A percentile compares a stretch with the other conserved stretches of the same genome.
Conservation (phyloP, 2,329 filamentous ascomycete species). For the Alternaria sp. region DNA sequence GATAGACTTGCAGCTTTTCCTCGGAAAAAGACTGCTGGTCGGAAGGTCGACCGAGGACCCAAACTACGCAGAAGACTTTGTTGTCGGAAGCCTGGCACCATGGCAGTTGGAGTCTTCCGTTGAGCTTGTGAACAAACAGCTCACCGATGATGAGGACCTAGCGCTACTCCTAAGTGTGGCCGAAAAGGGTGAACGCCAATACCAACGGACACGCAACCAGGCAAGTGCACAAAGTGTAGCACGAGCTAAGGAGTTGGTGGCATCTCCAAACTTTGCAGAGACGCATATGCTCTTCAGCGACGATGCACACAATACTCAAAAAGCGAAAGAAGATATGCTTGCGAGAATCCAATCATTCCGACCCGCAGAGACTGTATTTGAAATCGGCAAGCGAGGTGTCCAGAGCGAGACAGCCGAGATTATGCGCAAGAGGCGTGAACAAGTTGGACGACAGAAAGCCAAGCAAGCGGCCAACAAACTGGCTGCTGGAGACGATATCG, state of each 20-base stretch:
- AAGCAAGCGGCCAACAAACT: conserved; percentile 52
- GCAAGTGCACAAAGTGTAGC: conserved; percentile 92
- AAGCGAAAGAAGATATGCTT: conserved; percentile 83
- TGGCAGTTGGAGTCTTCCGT: conserved; percentile 76
- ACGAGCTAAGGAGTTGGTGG: conserved; percentile 78
- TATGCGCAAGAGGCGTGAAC: conserved; percentile 75
- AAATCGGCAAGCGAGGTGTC: conserved; percentile 77
- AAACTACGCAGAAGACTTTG: conserved; percentile 83
- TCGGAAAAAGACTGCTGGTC: conserved; percentile 82
- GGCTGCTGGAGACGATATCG: conserved; percentile 25
- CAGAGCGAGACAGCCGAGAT: conserved; percentile 73
- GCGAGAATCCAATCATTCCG: conserved; percentile 87
- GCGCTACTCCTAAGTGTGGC: conserved; percentile 75
- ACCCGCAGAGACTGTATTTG: conserved; percentile 95
- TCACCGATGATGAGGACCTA: conserved; percentile 80
- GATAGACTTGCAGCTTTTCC: conserved; percentile 91
- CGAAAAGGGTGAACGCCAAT: conserved; percentile 89
- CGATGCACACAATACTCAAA: conserved; percentile 66
- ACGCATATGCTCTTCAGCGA: conserved; percentile 79
- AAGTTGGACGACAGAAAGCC: conserved; percentile 67
- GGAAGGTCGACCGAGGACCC: conserved; percentile 69
- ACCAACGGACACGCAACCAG: conserved; percentile 86
- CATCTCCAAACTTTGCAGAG: conserved; percentile 73
- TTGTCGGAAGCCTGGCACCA: conserved; percentile 78
- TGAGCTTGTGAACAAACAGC: conserved; percentile 83